A percentile compares a stretch with the other conserved stretches of the same genome.
These are phyloP conservation scores for Thelonectria blattea DNA, from an alignment of 2,329 filamentous ascomycete species.

Conservation along the genomic window DNA sequence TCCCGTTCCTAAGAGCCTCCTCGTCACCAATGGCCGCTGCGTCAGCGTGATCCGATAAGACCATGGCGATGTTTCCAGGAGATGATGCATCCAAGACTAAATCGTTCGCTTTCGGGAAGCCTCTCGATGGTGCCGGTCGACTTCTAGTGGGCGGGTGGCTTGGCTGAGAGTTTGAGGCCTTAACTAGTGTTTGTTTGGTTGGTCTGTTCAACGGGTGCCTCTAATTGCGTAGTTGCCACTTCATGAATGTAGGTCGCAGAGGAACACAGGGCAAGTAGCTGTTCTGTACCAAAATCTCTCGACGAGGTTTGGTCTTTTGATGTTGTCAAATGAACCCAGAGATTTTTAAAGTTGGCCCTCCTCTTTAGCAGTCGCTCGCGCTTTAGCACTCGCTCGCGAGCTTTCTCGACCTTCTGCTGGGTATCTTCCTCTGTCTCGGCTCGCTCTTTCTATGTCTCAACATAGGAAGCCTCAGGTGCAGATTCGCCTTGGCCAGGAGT, in stretches of 20 bases:
- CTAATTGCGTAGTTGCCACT: too few relatives aligned
- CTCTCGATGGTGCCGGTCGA: too few relatives aligned
- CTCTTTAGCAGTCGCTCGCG: neutral
- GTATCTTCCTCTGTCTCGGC: neutral
- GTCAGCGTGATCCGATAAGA: too few relatives aligned
- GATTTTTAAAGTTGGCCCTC: neutral
- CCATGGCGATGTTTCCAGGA: too few relatives aligned
- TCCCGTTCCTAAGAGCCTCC: neutral
- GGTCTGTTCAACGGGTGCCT: neutral
- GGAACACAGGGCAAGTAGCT: neutral
- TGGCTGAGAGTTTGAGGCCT: neutral
- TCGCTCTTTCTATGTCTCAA: neutral
- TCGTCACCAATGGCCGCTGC: too few relatives aligned
- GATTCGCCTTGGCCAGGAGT: too few relatives aligned
- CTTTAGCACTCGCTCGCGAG: neutral
- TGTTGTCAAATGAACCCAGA: constrained; percentile 5
- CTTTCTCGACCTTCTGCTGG: neutral
- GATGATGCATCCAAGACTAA: too few relatives aligned
- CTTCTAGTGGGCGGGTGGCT: too few relatives aligned
- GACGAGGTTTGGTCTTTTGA: constrained; percentile 1
- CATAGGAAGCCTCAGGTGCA: neutral
- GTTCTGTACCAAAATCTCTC: neutral
- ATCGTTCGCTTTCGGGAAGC: too few relatives aligned
- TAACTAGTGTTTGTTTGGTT: neutral
- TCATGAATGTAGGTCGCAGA: neutral